Percentiles rank a stretch among this genome's conserved stretches.
Evolutionary conservation across 192 early-diverging fungal genomes (phyloP).

Genomic region (Lunasporangiospora selenospora): DNA sequence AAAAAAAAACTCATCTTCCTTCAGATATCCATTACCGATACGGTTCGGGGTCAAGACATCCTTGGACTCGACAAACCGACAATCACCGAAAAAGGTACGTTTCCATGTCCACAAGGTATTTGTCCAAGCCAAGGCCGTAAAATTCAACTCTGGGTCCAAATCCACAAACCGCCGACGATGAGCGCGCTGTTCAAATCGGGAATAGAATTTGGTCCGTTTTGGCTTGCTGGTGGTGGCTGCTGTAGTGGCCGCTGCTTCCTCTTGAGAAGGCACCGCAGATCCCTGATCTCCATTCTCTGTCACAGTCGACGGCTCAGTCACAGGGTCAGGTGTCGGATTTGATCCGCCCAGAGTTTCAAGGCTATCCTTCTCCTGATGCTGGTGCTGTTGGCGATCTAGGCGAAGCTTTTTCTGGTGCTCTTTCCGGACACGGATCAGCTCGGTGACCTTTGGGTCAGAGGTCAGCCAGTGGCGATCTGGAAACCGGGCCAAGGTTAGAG

Average conservation of each 20-base stretch:
- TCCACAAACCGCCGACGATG: conserved; percentile 33
- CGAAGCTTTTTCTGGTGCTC: conserved; percentile 30
- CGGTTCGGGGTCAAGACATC: conserved; percentile 34
- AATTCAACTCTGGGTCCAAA: conserved; percentile 25
- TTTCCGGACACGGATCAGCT: conserved; percentile 13
- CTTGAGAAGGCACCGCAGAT: too few relatives aligned
- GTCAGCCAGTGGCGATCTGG: conserved; percentile 46
- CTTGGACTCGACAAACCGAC: conserved; percentile 29
- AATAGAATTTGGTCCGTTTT: conserved; percentile 43
- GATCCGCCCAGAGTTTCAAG: too few relatives aligned
- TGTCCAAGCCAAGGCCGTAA: conserved; percentile 40
- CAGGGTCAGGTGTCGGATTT: too few relatives aligned
- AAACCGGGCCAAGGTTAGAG: conserved; percentile 25
- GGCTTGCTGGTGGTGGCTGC: conserved; percentile 20
- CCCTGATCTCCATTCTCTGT: too few relatives aligned
- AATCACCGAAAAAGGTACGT: conserved; percentile 38
- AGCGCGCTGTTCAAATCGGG: conserved; percentile 35
- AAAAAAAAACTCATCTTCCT: too few relatives aligned
- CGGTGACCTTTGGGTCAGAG: conserved; percentile 21
- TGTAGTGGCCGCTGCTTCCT: too few relatives aligned
- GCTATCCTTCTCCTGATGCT: too few relatives aligned
- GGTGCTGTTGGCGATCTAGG: too few relatives aligned
- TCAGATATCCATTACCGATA: conserved; percentile 24
- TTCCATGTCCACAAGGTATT: conserved; percentile 47
- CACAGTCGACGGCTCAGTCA: too few relatives aligned